Base-by-base conservation (phyloP, 805 yeast species). In the Ogataea polymorpha region DNA sequence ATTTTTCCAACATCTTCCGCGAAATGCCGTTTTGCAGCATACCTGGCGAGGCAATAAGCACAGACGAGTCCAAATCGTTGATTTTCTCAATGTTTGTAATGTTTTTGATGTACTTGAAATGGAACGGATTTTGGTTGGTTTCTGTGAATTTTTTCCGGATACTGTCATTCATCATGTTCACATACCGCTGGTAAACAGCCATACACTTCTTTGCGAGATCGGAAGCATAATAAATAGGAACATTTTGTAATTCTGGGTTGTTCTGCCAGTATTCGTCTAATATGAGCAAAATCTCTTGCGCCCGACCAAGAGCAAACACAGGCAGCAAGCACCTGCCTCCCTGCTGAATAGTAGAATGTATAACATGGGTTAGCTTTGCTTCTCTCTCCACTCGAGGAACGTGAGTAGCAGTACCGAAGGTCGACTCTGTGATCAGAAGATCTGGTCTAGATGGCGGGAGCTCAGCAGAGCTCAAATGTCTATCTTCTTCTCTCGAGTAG, bases 11-110 rank as follows among this genome's bases (percentile, higher is more conserved):
- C 15, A 93, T 70, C 53, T 86, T 93, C 53, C 99, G 73, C 0
- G 97, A 88, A 3, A 90, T 82, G 47, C 99, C 99, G 59, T 86
- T 90, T 61, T 91, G 99, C 35, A 93, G 70, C 99, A 93, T 93
- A 60, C 99, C 99, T 0, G 99, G 99, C 32, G 95, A 80, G 0
- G 99, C 99, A 25, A 93, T 77, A 64, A 93, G 90, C 15, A 93
- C 98, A 51, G 96, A 88, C 4, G 99, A 96, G 0, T 96, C 96
- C 51, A 88, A 75, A 62, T 93, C 99, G 54, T 89, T 95, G 58
- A 93, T 83, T 49, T 78, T 77, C 41, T 90, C 96, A 41, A 90
- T 67, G 48, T 80, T 82, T 45, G 85, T 79, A 34, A 93, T 74
- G 51, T 86, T 85, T 50, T 84, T 82, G 48, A 93, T 82, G 57